Conservation (phyloP, 2,329 filamentous ascomycete genomes). For the Neofusicoccum parvum region DNA sequence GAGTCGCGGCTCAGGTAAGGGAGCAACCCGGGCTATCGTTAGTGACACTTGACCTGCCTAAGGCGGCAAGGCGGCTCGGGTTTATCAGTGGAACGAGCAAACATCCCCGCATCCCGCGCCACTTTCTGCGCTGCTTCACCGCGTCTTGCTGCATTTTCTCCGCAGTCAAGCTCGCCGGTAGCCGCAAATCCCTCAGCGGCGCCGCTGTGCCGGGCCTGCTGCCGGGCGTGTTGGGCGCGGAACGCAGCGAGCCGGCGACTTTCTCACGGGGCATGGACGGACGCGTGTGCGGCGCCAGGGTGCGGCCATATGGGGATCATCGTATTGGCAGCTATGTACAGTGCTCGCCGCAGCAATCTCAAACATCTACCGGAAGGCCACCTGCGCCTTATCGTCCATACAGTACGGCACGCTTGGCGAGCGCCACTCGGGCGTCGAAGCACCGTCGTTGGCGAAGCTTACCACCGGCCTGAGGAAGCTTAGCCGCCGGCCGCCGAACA, state of each 20-base stretch:
- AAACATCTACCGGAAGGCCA: constrained; percentile 9
- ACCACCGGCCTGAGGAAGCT: constrained; percentile 31
- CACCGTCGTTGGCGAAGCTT: constrained; percentile 25
- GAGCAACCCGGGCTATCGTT: background rate
- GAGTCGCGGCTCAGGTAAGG: background rate
- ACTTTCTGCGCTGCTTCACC: background rate
- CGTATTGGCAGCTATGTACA: too few species aligned
- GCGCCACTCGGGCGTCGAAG: constrained; percentile 23
- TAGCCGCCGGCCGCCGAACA: constrained; percentile 28
- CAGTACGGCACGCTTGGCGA: constrained; percentile 26
- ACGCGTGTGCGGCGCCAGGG: background rate
- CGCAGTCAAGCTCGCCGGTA: background rate
- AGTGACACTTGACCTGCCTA: background rate
- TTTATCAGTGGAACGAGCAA: background rate
- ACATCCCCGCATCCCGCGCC: background rate
- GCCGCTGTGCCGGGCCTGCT: background rate
- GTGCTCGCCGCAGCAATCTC: background rate
- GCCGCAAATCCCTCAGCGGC: background rate
- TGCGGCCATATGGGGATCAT: too few species aligned
- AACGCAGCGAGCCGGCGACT: background rate
- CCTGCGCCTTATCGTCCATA: constrained; percentile 2
- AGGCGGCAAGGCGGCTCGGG: background rate
- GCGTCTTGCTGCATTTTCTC: background rate
- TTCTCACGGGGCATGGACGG: background rate
- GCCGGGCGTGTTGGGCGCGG: background rate